Evolutionary conservation across 139 green algal species (phyloP), one percentile per base, ranked within the genome.

Genomic region (Penium margaritaceum): DNA sequence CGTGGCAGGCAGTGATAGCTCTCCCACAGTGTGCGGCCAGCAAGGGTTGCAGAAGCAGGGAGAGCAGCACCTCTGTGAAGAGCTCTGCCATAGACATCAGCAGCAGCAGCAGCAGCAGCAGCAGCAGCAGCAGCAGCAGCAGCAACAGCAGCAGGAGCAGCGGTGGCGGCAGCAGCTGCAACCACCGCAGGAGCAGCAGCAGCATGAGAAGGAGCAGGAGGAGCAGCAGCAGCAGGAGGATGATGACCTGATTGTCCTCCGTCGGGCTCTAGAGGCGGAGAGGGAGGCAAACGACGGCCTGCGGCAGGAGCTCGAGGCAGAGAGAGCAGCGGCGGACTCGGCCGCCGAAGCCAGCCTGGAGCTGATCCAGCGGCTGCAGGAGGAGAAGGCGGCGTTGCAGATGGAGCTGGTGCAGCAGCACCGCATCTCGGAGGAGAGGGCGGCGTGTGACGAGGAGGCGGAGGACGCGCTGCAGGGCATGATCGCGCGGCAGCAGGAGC

Each of bases 381-480:
- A 60, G 6, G 51, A 60, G 24, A 60, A 60, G 30, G 51, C 51
- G 5, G 51, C 51, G 24, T n/a, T 24, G 5, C 51, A 60, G 5
- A n/a, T 60, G 15, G 51, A n/a, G 24, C 24, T 24, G 24, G 24
- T n/a, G 51, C 51, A 60, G 51, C 21, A 24, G 21, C 24, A 60
- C 24, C 0, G 51, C 24, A 60, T 60, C 15, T 6, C 30, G 6
- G 51, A 60, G 21, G 51, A 60, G 51, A 60, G 30, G 17, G 51
- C 51, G 51, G 51, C 30, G 17, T 60, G 30, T 60, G 51, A 60
- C 19, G 51, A 60, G 51, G 51, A 60, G 51, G 30, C 24, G 51
- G 51, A 33, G 51, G 51, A 60, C 24, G 51, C 30, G 51, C 51
- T 60, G 51, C 29, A 24, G 51, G 24, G 30, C 24, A 60, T 60